These are phyloP conservation scores for Sodiomyces alkalinus DNA, from an alignment of 2,329 filamentous ascomycete species.

Conservation along the genomic window DNA sequence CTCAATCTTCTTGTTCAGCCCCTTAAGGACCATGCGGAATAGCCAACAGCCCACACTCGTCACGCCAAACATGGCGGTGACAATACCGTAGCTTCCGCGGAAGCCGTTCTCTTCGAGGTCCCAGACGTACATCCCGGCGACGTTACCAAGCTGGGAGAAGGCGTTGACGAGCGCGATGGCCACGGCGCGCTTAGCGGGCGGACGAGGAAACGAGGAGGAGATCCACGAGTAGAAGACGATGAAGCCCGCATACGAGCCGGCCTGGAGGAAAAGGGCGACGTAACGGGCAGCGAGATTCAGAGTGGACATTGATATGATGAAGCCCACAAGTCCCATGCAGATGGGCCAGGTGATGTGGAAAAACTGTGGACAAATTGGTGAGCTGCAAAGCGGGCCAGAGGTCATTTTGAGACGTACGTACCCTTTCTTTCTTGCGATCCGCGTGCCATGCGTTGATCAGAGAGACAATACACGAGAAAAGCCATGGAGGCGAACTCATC, in stretches of 20 bases:
- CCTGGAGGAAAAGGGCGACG: slow-evolving; percentile 43
- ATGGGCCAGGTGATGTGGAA: slow-evolving; percentile 43
- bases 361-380: too few relatives aligned
- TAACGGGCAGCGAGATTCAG: slow-evolving; percentile 40
- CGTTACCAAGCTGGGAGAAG: slow-evolving; percentile 40
- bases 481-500: slow-evolving; percentile 42
- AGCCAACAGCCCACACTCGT: slow-evolving; percentile 36
- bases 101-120: slow-evolving; percentile 41
- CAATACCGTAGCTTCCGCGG: slow-evolving; percentile 49
- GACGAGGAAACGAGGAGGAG: slow-evolving; percentile 39
- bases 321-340: slow-evolving; percentile 35
- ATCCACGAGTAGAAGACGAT: slow-evolving; percentile 46
- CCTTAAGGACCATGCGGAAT: slow-evolving; percentile 29
- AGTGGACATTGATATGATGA: slow-evolving; percentile 45
- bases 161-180: slow-evolving; percentile 46
- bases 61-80: slow-evolving; percentile 47
- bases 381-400: too few relatives aligned
- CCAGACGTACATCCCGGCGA: slow-evolving; percentile 50
- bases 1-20: slow-evolving; percentile 32
- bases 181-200: slow-evolving; percentile 44
- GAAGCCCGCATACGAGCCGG: slow-evolving; percentile 40
- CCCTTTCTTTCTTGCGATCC: slow-evolving; percentile 37
- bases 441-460: slow-evolving; percentile 39
- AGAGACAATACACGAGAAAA: slow-evolving; percentile 42
- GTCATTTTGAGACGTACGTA: too few relatives aligned